Evolutionary conservation across 495 filamentous ascomycete genomes (phyloP), one percentile per base, ranked within the genome.

Genomic region (Trichocladium antarcticum): DNA sequence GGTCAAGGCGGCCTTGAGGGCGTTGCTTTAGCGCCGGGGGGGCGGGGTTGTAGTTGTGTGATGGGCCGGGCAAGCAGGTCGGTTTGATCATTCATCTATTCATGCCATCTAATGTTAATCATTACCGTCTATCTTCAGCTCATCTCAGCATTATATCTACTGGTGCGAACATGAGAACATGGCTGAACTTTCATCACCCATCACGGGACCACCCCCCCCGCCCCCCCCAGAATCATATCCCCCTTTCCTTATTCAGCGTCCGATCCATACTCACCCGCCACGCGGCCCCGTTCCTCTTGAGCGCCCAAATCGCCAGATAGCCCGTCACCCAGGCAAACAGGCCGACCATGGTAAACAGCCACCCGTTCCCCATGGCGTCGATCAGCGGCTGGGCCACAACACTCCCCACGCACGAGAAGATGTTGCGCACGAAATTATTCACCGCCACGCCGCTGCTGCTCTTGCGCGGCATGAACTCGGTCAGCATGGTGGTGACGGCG

Each of bases 351-450:
- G 90, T 95, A 54, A 88, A 87, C 31, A 95, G 55, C 88, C 89
- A 95, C 0, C 89, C 90, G 57, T 86, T 83, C 4, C 90, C 90
- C 52, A 95, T 85, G 3, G 74, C 84, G n/a, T 70, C 56, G 44
- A 95, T 86, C 15, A 93, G 66, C 1, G 89, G 89, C 49, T 84
- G 74, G 0, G 84, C 81, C 3, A 90, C 75, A 5, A 92, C 62
- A 8, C 74, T 79, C 0, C 85, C 89, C 0, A 90, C 76, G 56
- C 83, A 92, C 2, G 77, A 79, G 54, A 90, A 87, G 17, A 95
- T 88, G 50, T 95, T 96, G 20, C 90, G 70, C 49, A 94, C 74
- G 61, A 95, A 87, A 55, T 87, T 87, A 56, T 87, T 87, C 16
- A 94, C 74, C 5, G 90, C 90, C 5, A 96, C 85, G 1, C 89